These are phyloP conservation scores for Stagonosporopsis rhizophila DNA, from an alignment of 2,329 filamentous ascomycete genomes.

Conservation along the genomic window DNA sequence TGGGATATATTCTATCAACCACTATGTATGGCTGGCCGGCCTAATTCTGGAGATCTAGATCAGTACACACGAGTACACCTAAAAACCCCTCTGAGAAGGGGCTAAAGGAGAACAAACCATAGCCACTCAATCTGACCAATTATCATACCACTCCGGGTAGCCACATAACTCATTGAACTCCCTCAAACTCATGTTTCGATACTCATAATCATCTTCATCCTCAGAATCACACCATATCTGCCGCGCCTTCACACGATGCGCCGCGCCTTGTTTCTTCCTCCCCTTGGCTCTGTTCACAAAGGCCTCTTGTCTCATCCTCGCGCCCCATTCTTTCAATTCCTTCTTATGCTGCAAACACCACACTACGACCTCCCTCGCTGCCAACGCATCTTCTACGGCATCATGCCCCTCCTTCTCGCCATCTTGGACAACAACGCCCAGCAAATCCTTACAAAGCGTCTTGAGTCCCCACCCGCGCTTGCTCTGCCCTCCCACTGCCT, in stretches of 20 bases:
- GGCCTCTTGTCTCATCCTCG: background rate
- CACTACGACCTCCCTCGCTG: conserved; percentile 13
- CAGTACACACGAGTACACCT: too few relatives aligned
- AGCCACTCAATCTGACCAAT: conserved; percentile 5
- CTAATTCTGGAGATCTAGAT: too few relatives aligned
- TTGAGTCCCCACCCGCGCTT: conserved; percentile 5
- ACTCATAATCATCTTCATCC: background rate
- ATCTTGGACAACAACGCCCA: conserved; percentile 3
- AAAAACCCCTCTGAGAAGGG: too few relatives aligned
- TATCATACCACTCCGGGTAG: conserved; percentile 5
- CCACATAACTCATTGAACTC: conserved; percentile 12
- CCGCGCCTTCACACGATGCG: background rate
- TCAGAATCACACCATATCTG: background rate
- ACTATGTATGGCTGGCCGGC: too few relatives aligned
- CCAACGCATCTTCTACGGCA: conserved; percentile 13
- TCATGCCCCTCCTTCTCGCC: conserved; percentile 2
- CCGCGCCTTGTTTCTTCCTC: background rate
- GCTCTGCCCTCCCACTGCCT: conserved; percentile 37
- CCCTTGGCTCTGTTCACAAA: background rate
- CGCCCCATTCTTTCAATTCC: conserved; percentile 1
- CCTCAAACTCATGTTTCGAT: background rate
- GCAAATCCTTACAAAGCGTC: conserved; percentile 6
- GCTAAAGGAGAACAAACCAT: background rate
- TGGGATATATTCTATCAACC: too few relatives aligned
- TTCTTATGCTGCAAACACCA: conserved; percentile 3